Conservation (phyloP, 148 eudicot species). For the Amaranthus palmeri region DNA sequence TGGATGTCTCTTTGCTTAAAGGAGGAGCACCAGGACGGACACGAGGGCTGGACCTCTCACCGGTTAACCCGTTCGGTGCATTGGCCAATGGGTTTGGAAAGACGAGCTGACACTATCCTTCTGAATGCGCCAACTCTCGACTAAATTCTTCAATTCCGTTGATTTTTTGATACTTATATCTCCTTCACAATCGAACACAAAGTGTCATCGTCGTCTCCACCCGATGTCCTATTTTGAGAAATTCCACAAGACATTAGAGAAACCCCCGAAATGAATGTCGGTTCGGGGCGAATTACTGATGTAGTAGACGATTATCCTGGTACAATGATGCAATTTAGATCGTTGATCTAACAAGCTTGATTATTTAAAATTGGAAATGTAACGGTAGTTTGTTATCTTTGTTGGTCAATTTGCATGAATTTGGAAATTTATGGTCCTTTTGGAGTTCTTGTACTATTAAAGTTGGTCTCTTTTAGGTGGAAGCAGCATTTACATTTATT, state of each 20-base stretch:
- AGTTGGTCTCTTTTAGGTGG: background rate
- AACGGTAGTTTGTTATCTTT: too few relatives aligned
- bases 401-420: too few relatives aligned
- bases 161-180: background rate
- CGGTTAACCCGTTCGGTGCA: slow-evolving; percentile 21
- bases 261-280: background rate
- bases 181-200: background rate
- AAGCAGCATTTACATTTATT: background rate
- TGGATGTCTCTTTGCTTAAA: slow-evolving; percentile 45
- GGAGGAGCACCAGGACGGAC: slow-evolving; percentile 63
- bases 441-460: too few relatives aligned
- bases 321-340: too few relatives aligned
- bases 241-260: slow-evolving; percentile 7
- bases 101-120: slow-evolving; percentile 20
- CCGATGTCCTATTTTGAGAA: background rate
- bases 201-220: slow-evolving; percentile 3
- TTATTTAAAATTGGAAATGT: too few relatives aligned
- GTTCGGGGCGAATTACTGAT: too few relatives aligned
- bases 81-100: slow-evolving; percentile 4
- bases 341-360: too few relatives aligned
- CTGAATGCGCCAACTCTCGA: slow-evolving; percentile 15
- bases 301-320: too few relatives aligned
- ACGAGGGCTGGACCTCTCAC: slow-evolving; percentile 31
- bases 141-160: slow-evolving; percentile 1
- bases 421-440: too few relatives aligned